Evolutionary conservation across 208 protist species (phyloP), one percentile per base, ranked within the genome.

Genomic region (Leishmania tropica): DNA sequence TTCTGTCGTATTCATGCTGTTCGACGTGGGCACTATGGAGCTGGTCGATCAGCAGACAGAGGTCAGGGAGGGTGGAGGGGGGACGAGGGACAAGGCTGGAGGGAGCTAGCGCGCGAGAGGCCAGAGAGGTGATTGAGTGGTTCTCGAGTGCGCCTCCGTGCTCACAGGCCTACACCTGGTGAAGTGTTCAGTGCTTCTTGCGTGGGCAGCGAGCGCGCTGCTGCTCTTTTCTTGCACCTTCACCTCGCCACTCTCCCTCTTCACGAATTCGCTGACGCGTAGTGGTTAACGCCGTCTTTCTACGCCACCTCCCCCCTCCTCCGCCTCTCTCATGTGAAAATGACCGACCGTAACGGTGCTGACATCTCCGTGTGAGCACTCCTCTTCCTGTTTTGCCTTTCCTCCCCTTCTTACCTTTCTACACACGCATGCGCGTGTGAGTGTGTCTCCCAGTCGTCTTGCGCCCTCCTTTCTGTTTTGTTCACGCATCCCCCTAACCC

Each of bases 241-340:
- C 75, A 31, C 37, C 35, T 62, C 28, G 35, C 75, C 58, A 81
- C 28, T 64, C 79, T 84, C 45, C 77, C 83, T 53, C 45, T 86
- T 28, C 70, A n/a, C 54, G 21, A 35, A 35, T 64, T 17, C 11
- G 21, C 35, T 64, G n/a, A 64, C 28, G 28, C 28, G 28, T 31
- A 8, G 51, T 31, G 28, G 8, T 28, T 31, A 13, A 64, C 28
- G 58, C 10, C 54, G 54, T 58, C 70, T 76, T 79, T 28, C 77
- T 78, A 37, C 48, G 35, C 28, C 15, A 21, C 19, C 73, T 56
- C 24, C 19, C 37, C 54, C 75, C 40, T 40, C 37, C 21, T 21
- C 11, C 13, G 42, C 70, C 28, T 76, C n/a, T 60, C 21, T 72
- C 40, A 53, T 53, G 48, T 53, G 15, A 19, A 53, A 11, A 53